phyloP scores from a whole-genome alignment of 176 grass and related monocot species.

The maize (Zea mays) region Zm-B73-REFERENCE-NAM-5.0 NC_050101.1:7379501-7380000 shows the following conservation, averaged over 20 bases:
- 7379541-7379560: no score
- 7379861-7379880: slow-evolving; percentile 87
- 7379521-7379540: no score
- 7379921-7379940: slow-evolving; percentile 52
- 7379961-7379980: slow-evolving; percentile 24
- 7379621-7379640: not conserved
- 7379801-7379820: slow-evolving; percentile 25
- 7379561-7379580: no score
- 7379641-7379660: not conserved
- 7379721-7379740: slow-evolving; percentile 19
- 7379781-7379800: not conserved
- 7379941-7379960: slow-evolving; percentile 47
- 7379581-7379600: no score
- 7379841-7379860: slow-evolving; percentile 44
- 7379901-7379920: slow-evolving; percentile 68
- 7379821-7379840: slow-evolving; percentile 40
- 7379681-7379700: slow-evolving; percentile 45
- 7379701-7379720: slow-evolving; percentile 24
- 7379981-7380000: slow-evolving; percentile 33
- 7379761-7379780: not conserved
- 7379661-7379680: slow-evolving; percentile 14
- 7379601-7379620: not conserved
- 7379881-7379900: slow-evolving; percentile 54
- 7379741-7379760: slow-evolving; percentile 23
- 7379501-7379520: no score